Base-by-base conservation (phyloP, 1,284 basidiomycete genomes). In the Exobasidium cylindrosporum region DNA sequence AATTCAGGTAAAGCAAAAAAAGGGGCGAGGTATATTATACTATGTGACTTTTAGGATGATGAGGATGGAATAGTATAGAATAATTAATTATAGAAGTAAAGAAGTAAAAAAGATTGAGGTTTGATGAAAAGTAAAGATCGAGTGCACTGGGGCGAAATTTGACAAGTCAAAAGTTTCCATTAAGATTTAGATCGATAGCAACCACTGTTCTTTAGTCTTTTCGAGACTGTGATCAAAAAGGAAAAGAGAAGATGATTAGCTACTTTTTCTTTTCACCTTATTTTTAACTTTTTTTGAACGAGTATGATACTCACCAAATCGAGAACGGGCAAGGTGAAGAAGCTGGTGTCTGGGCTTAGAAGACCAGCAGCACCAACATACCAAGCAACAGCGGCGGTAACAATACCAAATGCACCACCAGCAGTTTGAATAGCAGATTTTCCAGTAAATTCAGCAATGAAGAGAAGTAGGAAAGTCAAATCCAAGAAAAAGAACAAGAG, bases 401-500 rank as follows among this genome's bases (percentile, higher is more conserved):
- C 32, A 53, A 77, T 68, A 57, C 74, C 67, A 50, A 67, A 70
- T n/a, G 67, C 58, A 55, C 71, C 61, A 56, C 68, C 67, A 17
- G 66, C 73, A n/a, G 54, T 70, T 58, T 57, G 62, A 53, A 77
- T 64, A 31, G 64, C 58, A 2, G 63, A 44, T 28, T 68, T 67
- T 4, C 67, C 72, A 47, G 71, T 66, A 24, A 76, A 59, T 50
- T 73, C 68, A 24, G 65, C 61, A 30, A 80, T 68, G 63, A 67
- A 83, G 54, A 72, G 68, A 14, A 83, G 64, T 57, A 82, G 73
- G 79, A 84, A 85, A 10, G 83, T 84, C 40, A 85, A 66, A 30
- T 86, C 83, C 4, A 96, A 85, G 83, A 86, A 86, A 78, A 86
- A 84, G 82, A 97, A 89, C 29, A 95, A 83, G 2, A 83, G 73